Evolutionary conservation across 2,329 filamentous ascomycete species (phyloP).

Genomic region (Rhytidhysteron rufulum): DNA sequence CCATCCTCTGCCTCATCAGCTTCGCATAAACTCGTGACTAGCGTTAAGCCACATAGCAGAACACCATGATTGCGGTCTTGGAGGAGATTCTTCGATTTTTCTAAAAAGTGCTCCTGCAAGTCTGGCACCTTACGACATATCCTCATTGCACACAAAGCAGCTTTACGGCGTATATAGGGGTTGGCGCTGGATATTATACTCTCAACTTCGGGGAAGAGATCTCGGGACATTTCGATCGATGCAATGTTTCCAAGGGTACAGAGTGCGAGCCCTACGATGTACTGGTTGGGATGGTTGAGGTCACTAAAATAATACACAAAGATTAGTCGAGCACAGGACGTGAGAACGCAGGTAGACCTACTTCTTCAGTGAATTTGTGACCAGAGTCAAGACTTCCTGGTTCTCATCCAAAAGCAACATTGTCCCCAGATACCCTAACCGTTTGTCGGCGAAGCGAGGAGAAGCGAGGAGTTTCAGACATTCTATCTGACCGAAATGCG

Average conservation of each 20-base stretch:
- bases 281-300: conserved; percentile 94
- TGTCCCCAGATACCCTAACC: conserved; percentile 89
- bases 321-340: neutral
- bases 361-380: conserved; percentile 98
- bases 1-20: conserved; percentile 88
- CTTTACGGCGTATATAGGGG: conserved; percentile 97
- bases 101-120: conserved; percentile 92
- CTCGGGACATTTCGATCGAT: conserved; percentile 95
- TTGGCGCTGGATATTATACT: conserved; percentile 87
- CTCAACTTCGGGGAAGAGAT: conserved; percentile 95
- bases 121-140: conserved; percentile 98
- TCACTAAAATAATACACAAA: conserved; percentile 56
- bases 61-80: conserved; percentile 96
- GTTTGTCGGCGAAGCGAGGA: conserved; percentile 95
- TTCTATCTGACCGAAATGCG: conserved; percentile 99
- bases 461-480: conserved; percentile 96
- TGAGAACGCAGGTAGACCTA: conserved; percentile 42
- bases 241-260: conserved; percentile 98
- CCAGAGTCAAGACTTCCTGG: conserved; percentile 92
- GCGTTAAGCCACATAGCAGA: conserved; percentile 82
- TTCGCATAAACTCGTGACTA: conserved; percentile 90
- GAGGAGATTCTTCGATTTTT: conserved; percentile 84
- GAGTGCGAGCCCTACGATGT: conserved; percentile 92
- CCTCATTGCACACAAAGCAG: conserved; percentile 96
- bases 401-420: conserved; percentile 97